Evolutionary conservation across 352 stramenopile species (phyloP), one percentile per base, ranked within the genome.

Genomic region (Phytophthora tentaculata): DNA sequence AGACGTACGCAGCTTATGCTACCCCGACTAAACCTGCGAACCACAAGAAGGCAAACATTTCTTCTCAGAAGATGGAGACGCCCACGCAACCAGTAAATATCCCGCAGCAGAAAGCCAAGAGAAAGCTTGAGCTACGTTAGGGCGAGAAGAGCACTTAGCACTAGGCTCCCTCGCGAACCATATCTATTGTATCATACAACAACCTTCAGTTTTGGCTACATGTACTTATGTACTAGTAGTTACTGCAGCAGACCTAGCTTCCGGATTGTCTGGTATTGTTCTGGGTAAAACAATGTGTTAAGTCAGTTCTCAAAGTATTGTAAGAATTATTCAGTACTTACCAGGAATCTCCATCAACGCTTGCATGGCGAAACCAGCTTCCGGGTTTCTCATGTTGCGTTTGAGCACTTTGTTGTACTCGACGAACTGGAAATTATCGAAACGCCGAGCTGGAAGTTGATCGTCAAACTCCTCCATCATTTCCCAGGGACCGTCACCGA

Each of bases 351-450:
- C 83, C 81, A 91, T 91, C 35, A 93, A 73, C n/a, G 84, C 84
- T 56, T 71, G 72, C 56, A 91, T 91, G 16, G 83, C 86, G 62
- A 92, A 94, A 5, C 82, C 86, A 13, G 79, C 79, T 52, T 92
- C 80, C 0, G 80, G 83, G 61, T 89, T 87, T 51, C 69, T 80
- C 67, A 77, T 68, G 67, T 94, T 91, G 22, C 79, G 64, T 49
- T 81, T 74, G 54, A 91, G 77, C 8, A 90, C 77, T 2, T 71
- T 63, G 49, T 83, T 88, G 69, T 90, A 95, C 47, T 90, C 76
- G 24, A 92, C 81, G 51, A 91, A 93, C 63, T 92, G 83, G 64
- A 92, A 90, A 53, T 92, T 94, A 65, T 93, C 84, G 54, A 91
- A 91, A 9, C 77, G 72, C 0, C 86, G 78, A 19, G 76, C 26